A percentile compares a stretch with the other conserved stretches of the same genome.
Conservation (phyloP, 495 filamentous ascomycete genomes). For the Tuber melanosporum region DNA sequence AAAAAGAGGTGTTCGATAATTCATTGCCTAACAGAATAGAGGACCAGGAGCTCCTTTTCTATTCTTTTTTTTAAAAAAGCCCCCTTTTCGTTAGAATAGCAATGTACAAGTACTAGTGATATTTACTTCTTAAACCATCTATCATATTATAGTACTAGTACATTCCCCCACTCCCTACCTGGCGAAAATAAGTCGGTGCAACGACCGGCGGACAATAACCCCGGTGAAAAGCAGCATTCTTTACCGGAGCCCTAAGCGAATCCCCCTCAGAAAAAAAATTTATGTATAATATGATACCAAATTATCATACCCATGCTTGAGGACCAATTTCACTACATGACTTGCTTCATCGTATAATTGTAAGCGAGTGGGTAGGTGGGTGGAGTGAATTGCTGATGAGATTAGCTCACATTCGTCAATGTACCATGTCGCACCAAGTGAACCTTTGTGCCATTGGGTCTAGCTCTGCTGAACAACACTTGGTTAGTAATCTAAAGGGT, state of each 20-base stretch:
- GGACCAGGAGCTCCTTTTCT: neutral
- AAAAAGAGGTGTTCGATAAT: neutral
- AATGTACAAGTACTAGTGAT: neutral
- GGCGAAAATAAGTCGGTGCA: neutral
- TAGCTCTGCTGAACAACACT: neutral
- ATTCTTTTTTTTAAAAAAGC: neutral
- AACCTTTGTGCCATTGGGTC: neutral
- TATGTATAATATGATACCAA: too few relatives aligned
- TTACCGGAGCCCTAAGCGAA: neutral
- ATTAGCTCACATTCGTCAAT: too few relatives aligned
- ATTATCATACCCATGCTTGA: too few relatives aligned
- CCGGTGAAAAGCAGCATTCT: neutral
- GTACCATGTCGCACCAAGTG: neutral
- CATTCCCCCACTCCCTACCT: neutral
- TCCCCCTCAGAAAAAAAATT: neutral
- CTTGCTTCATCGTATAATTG: too few relatives aligned
- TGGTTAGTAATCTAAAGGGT: neutral
- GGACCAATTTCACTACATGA: too few relatives aligned
- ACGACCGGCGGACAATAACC: neutral
- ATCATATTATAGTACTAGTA: neutral
- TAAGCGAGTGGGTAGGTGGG: too few relatives aligned
- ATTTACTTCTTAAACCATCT: neutral
- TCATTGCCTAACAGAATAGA: neutral
- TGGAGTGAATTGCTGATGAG: too few relatives aligned
- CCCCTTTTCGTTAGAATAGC: neutral